Evolutionary conservation across 495 filamentous ascomycete genomes (phyloP), one percentile per base, ranked within the genome.

Genomic region (Hyaloscypha bicolor): DNA sequence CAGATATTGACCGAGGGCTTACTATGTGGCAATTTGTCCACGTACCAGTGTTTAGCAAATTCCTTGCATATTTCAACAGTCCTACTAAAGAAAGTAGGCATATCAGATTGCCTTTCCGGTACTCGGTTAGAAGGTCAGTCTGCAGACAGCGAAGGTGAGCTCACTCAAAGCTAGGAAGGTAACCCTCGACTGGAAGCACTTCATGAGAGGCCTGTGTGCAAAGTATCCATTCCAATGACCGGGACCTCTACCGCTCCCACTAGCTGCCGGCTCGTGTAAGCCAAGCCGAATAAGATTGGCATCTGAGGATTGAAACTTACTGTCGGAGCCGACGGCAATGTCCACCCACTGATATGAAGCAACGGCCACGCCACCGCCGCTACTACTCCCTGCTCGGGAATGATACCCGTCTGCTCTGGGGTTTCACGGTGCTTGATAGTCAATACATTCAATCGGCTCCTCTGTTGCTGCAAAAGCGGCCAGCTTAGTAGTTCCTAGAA

Each of bases 291-390:
- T 37, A 37, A 5, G 35, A 37, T 37, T 37, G 11, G 35, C 35
- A 37, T 11, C 35, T 37, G 35, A 19, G 16, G 48, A 37, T 9
- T 65, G 63, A 58, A 37, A 65, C 68, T 70, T 52, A 67, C 64
- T 68, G 33, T 68, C 66, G 31, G 37, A 53, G 6, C 66, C 45
- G n/a, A 83, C 69, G 9, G 75, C 69, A 21, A 77, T 68, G 67
- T 84, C 81, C 3, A 84, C 72, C 80, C 80, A 84, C 55, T 76
- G 72, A 63, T 84, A 84, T 9, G 75, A 74, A 6, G 77, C 79
- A 6, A 79, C 63, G 0, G 79, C 72, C 30, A 71, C 75, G 0
- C 75, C 79, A 6, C 77, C 73, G 1, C 78, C 82, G 0, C 76
- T 74, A 1, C 78, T 79, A 0, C 76, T 79, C 2, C 74, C 76